These are phyloP conservation scores for Insectozyma bohioensis DNA, from an alignment of 1,139 yeast species.

Conservation along the genomic window DNA sequence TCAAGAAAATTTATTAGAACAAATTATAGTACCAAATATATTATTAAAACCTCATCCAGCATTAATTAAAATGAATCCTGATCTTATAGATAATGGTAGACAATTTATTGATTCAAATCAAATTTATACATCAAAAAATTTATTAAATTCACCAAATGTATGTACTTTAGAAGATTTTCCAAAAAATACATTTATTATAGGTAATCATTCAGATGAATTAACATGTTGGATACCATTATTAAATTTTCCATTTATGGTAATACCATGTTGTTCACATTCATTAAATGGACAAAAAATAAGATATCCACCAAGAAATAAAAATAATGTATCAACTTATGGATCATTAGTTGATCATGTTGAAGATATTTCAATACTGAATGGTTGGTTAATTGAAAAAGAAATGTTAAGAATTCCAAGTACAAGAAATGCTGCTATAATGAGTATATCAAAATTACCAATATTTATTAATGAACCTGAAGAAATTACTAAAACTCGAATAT, in stretches of 20 bases:
- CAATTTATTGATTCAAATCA: slow-evolving; percentile 41
- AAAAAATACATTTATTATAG: slow-evolving; percentile 74
- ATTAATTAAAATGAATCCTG: slow-evolving; percentile 52
- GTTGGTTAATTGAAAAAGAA: slow-evolving; percentile 86
- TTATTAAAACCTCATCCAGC: slow-evolving; percentile 69
- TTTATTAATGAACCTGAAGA: slow-evolving; percentile 23
- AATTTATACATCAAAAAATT: slow-evolving; percentile 43
- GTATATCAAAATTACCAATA: slow-evolving; percentile 39
- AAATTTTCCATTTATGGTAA: slow-evolving; percentile 83
- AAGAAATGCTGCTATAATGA: slow-evolving; percentile 86
- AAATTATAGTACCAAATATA: slow-evolving; percentile 74
- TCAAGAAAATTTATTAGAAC: slow-evolving; percentile 61
- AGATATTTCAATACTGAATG: slow-evolving; percentile 61
- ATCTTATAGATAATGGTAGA: slow-evolving; percentile 57
- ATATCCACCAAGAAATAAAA: slow-evolving; percentile 44
- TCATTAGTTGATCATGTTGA: slow-evolving; percentile 85
- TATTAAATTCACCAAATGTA: slow-evolving; percentile 58
- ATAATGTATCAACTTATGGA: slow-evolving; percentile 61
- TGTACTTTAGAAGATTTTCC: slow-evolving; percentile 67
- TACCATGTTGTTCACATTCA: slow-evolving; percentile 94
- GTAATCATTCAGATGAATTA: slow-evolving; percentile 93
- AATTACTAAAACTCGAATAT: slow-evolving; percentile 37
- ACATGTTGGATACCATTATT: slow-evolving; percentile 94
- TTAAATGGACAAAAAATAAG: slow-evolving; percentile 74
- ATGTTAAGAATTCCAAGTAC: slow-evolving; percentile 94